Evolutionary conservation across 352 stramenopile genomes (phyloP).

Genomic region (Pythium folliculosum): DNA sequence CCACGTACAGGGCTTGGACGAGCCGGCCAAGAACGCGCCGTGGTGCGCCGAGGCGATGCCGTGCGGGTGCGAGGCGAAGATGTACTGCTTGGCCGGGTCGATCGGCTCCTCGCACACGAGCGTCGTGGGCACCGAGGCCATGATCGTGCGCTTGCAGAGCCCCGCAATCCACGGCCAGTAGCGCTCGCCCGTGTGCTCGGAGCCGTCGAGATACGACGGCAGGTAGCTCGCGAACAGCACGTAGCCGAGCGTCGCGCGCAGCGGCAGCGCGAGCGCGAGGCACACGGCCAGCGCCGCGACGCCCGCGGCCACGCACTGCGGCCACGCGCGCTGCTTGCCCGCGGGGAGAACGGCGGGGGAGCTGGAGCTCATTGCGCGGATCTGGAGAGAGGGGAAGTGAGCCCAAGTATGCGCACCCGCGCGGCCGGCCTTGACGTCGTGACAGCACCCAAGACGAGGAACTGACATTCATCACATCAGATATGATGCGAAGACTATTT

Average conservation of each 20-base stretch:
- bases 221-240: slow-evolving; percentile 29
- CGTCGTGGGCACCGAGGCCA: slow-evolving; percentile 48
- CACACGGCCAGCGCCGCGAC: slow-evolving; percentile 30
- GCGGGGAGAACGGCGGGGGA: neutral
- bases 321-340: slow-evolving; percentile 28
- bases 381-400: too few relatives aligned
- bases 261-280: slow-evolving; percentile 1
- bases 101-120: slow-evolving; percentile 73
- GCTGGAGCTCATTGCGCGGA: neutral
- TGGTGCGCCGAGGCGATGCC: slow-evolving; percentile 74
- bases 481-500: too few relatives aligned
- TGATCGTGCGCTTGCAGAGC: slow-evolving; percentile 23
- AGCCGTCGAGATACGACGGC: slow-evolving; percentile 35
- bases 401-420: too few relatives aligned
- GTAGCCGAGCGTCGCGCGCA: slow-evolving; percentile 20
- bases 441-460: too few relatives aligned
- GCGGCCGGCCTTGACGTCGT: too few relatives aligned
- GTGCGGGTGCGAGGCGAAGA: slow-evolving; percentile 81
- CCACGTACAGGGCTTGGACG: slow-evolving; percentile 43
- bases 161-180: slow-evolving; percentile 29
- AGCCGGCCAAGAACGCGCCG: slow-evolving; percentile 57
- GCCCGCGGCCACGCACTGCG: slow-evolving; percentile 22
- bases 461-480: too few relatives aligned
- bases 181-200: slow-evolving; percentile 31
- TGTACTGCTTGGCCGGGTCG: slow-evolving; percentile 64